phyloP scores from a whole-genome alignment of 345 rosid species.

The Eucalyptus grandis region DNA sequence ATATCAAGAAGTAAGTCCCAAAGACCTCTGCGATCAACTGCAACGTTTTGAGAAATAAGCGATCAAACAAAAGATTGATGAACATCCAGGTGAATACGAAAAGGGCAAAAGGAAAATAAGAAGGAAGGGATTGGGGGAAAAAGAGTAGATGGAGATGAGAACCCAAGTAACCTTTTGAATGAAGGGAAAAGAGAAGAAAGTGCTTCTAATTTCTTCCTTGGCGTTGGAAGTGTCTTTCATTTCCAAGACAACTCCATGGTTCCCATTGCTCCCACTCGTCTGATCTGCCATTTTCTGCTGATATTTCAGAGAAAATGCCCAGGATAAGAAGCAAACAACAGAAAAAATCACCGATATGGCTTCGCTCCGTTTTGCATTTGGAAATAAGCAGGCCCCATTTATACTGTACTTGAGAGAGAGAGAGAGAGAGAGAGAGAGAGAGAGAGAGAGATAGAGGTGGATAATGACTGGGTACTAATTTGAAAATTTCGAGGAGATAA shows the following conservation, averaged over 20 bases:
- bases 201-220: background rate
- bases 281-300: background rate
- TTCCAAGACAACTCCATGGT: background rate
- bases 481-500: background rate
- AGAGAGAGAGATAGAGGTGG: no score
- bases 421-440: background rate
- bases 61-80: background rate
- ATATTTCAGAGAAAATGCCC: background rate
- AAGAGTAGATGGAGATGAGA: background rate
- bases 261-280: background rate
- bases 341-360: background rate
- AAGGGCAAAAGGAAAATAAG: background rate
- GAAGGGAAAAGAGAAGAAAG: background rate
- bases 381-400: background rate
- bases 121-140: background rate
- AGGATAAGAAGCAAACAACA: background rate
- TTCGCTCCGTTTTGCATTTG: background rate
- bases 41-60: background rate
- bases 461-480: background rate
- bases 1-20: slow-evolving; percentile 86
- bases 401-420: background rate
- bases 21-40: slow-evolving; percentile 70
- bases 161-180: background rate
- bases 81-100: background rate
- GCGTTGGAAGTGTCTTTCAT: background rate